phyloP scores from a whole-genome alignment of 176 grass and related monocot genomes.

The Eragrostis curvula region DNA sequence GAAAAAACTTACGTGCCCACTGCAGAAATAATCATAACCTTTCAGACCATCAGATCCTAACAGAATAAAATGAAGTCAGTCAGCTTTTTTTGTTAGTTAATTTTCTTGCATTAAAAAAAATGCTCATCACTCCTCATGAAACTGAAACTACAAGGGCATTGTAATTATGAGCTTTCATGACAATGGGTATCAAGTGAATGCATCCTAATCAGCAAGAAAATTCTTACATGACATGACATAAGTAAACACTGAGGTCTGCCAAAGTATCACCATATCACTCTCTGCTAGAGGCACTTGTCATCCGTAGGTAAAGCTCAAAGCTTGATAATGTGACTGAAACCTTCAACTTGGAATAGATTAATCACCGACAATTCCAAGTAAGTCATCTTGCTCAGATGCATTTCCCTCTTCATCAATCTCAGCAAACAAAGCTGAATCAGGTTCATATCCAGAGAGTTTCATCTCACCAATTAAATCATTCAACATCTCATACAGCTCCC shows the following conservation, averaged over 20 bases:
- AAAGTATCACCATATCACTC: constrained; percentile 10
- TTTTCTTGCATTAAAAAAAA: constrained; percentile 10
- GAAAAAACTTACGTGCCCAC: no score
- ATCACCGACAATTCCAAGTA: constrained; percentile 23
- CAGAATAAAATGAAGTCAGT: no score
- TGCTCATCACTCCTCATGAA: no score
- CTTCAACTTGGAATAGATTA: constrained; percentile 19
- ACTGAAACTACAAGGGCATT: background rate
- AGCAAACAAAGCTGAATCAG: constrained; percentile 44
- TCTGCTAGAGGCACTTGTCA: background rate
- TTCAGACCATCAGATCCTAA: no score
- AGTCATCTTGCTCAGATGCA: constrained; percentile 38
- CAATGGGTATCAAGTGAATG: background rate
- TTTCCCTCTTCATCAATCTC: constrained; percentile 48
- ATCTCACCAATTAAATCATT: constrained; percentile 76
- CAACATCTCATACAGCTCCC: constrained; percentile 70
- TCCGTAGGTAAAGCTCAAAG: background rate
- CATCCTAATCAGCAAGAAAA: constrained; percentile 37
- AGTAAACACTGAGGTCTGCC: background rate
- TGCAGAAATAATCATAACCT: no score
- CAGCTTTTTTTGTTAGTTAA: no score
- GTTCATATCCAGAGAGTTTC: constrained; percentile 61
- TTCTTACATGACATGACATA: constrained; percentile 16
- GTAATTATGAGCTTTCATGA: background rate
- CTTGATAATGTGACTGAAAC: constrained; percentile 21